Percentiles rank a stretch among this genome's conserved stretches.
Conservation (phyloP, 305 asterid species). For the Fraxinus latifolia region DNA sequence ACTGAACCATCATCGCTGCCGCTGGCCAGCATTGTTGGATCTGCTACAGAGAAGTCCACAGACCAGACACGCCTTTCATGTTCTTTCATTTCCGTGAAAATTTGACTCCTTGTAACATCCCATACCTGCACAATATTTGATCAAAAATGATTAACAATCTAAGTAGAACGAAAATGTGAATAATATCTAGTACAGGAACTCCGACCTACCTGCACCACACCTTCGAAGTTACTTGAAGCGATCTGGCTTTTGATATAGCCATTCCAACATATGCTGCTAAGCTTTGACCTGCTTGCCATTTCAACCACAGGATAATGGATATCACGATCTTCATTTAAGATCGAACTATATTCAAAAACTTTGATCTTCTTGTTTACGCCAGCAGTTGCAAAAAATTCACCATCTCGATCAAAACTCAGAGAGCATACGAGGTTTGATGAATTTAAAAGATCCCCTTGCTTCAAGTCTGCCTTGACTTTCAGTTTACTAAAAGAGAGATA, state of each 20-base stretch:
- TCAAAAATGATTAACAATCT: background rate
- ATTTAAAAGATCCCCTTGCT: conserved; percentile 91
- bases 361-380: conserved; percentile 97
- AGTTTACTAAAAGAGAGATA: conserved; percentile 76
- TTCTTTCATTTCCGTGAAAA: conserved; percentile 90
- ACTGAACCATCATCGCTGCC: conserved; percentile 97
- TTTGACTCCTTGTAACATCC: conserved; percentile 86
- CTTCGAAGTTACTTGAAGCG: conserved; percentile 97
- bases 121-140: conserved; percentile 54
- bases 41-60: conserved; percentile 84
- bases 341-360: conserved; percentile 78
- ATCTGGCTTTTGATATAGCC: conserved; percentile 91
- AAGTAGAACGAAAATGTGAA: background rate
- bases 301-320: conserved; percentile 95
- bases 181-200: background rate
- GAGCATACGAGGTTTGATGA: conserved; percentile 93
- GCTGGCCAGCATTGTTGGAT: conserved; percentile 92
- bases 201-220: conserved; percentile 77
- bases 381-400: conserved; percentile 93
- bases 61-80: conserved; percentile 97
- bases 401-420: conserved; percentile 93
- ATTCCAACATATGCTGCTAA: conserved; percentile 97
- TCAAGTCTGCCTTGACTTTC: conserved; percentile 82
- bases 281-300: conserved; percentile 85
- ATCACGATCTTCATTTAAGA: conserved; percentile 67